Evolutionary conservation across 768 basidiomycete genomes (phyloP).

Genomic region (Russula emetica): DNA sequence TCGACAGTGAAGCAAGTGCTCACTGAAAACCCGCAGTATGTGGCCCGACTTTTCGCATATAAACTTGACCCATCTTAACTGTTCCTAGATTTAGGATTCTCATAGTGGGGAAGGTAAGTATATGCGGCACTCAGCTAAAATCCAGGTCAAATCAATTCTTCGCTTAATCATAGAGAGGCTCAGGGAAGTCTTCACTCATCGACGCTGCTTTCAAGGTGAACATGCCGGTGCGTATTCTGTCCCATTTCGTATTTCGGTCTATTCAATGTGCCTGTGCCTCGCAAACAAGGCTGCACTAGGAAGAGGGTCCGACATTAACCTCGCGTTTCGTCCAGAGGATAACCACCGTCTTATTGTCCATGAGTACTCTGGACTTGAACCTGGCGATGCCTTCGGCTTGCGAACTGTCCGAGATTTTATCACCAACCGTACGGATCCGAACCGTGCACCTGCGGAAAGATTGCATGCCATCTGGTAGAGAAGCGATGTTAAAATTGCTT

Average conservation of each 20-base stretch:
- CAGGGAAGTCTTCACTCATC: conserved; percentile 4
- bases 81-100: conserved; percentile 1
- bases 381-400: not conserved
- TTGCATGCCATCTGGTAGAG: conserved; percentile 8
- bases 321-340: not conserved
- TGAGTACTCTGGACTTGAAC: not conserved
- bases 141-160: not conserved
- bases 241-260: not conserved
- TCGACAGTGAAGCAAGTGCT: not conserved
- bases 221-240: not conserved
- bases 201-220: not conserved
- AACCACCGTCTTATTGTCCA: not conserved
- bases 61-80: not conserved
- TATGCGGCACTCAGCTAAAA: not conserved
- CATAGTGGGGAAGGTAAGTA: not conserved
- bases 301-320: not conserved
- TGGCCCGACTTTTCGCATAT: not conserved
- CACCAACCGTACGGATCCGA: not conserved
- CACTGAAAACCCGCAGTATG: not conserved
- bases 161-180: not conserved
- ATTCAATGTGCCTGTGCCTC: not conserved
- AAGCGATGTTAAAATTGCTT: not conserved
- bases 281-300: not conserved
- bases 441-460: not conserved
- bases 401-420: conserved; percentile 1